Conservation (phyloP, 1,284 basidiomycete genomes). For the Malassezia psittaci region DNA sequence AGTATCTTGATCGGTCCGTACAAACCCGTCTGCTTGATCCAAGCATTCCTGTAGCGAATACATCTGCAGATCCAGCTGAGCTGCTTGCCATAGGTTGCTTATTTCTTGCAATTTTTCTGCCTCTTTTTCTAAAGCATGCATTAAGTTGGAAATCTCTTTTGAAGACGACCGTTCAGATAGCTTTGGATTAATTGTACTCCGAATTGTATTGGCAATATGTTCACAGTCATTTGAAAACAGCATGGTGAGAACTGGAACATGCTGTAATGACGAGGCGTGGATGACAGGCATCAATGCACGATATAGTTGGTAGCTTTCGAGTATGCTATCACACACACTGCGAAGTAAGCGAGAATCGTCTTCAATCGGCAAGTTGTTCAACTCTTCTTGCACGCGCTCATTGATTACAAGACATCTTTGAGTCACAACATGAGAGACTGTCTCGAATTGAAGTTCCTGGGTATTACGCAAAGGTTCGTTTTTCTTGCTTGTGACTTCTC, state of each 20-base stretch:
- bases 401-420: neutral
- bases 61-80: conserved; percentile 49
- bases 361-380: neutral
- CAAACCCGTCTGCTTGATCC: conserved; percentile 61
- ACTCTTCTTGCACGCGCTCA: neutral
- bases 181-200: neutral
- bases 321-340: neutral
- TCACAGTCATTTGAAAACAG: conserved; percentile 76
- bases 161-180: neutral
- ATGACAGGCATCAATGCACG: conserved; percentile 69
- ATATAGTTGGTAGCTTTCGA: conserved; percentile 16
- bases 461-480: neutral
- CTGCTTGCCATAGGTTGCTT: conserved; percentile 28
- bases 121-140: conserved; percentile 17
- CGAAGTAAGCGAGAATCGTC: neutral
- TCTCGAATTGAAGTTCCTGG: neutral
- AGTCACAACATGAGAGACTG: neutral
- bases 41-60: conserved; percentile 53
- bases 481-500: neutral
- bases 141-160: neutral
- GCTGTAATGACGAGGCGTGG: conserved; percentile 54
- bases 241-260: conserved; percentile 59
- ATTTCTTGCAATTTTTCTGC: conserved; percentile 22
- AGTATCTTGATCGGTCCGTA: conserved; percentile 63
- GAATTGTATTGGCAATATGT: conserved; percentile 53